A percentile compares a stretch with the other conserved stretches of the same genome.
These are phyloP conservation scores for Quercus suber DNA, from an alignment of 306 rosid genomes.

Conservation along the genomic window DNA sequence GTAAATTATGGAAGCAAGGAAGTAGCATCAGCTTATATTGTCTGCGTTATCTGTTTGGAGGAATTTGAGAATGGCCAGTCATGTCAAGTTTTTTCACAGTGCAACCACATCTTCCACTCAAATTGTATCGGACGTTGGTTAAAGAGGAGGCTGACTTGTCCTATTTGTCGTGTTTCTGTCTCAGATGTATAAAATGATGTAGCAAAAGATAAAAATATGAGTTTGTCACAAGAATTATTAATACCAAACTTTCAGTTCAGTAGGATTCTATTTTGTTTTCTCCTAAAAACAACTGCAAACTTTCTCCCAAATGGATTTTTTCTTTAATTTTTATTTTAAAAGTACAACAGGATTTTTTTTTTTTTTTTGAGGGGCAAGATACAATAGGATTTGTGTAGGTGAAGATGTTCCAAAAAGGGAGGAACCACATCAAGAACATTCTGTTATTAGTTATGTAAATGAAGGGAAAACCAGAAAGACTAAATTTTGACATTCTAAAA, in stretches of 20 bases:
- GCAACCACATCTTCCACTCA: slow-evolving; percentile 51
- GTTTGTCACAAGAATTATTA: neutral
- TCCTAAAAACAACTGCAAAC: no score
- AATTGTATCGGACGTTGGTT: slow-evolving; percentile 48
- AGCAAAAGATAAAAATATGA: neutral
- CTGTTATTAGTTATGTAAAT: no score
- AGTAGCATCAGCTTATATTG: neutral
- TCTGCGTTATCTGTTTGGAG: slow-evolving; percentile 55
- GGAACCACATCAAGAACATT: no score
- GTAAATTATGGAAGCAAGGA: slow-evolving; percentile 15
- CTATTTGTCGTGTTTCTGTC: slow-evolving; percentile 47
- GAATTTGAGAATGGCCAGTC: slow-evolving; percentile 40
- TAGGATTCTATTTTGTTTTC: no score
- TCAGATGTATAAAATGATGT: neutral
- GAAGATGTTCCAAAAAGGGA: no score
- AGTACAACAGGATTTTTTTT: no score
- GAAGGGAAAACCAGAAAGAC: no score
- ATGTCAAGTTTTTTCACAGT: slow-evolving; percentile 37
- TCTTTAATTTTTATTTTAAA: no score
- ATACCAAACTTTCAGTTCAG: neutral
- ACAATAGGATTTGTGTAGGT: no score
- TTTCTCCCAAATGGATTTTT: no score
- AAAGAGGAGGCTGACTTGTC: slow-evolving; percentile 41
- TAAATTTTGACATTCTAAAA: no score
- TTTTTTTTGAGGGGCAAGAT: no score